These are phyloP conservation scores for Fusarium brevicatenulatum DNA, from an alignment of 2,329 filamentous ascomycete genomes.

Conservation along the genomic window DNA sequence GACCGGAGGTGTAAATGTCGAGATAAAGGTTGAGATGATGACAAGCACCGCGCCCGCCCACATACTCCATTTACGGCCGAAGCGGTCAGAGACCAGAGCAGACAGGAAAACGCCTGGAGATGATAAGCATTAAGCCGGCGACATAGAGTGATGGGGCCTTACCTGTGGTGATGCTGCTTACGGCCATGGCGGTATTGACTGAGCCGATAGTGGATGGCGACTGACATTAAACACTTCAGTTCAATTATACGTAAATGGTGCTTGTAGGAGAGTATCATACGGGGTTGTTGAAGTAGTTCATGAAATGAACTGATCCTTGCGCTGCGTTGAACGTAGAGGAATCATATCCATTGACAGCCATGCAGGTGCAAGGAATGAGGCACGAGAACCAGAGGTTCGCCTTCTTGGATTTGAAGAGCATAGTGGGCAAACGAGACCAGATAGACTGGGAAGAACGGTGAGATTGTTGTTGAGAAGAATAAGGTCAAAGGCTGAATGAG, in stretches of 20 bases:
- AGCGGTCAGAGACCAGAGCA: not conserved
- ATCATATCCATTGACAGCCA: slow-evolving; percentile 9
- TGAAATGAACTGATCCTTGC: slow-evolving; percentile 9
- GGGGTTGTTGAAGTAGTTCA: slow-evolving; percentile 10
- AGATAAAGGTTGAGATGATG: not conserved
- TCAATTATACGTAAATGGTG: not conserved
- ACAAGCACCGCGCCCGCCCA: not conserved
- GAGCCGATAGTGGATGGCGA: slow-evolving; percentile 7
- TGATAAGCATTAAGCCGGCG: not conserved
- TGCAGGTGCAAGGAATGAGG: slow-evolving; percentile 3
- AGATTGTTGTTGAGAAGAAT: not conserved
- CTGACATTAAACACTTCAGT: not conserved
- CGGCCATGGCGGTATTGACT: slow-evolving; percentile 1
- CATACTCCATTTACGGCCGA: slow-evolving; percentile 9
- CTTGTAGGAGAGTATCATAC: not conserved
- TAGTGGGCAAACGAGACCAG: not conserved
- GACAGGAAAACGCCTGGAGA: not conserved
- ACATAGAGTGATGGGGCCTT: not conserved
- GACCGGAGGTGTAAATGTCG: slow-evolving; percentile 1
- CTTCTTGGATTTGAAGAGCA: slow-evolving; percentile 7
- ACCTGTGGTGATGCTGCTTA: not conserved
- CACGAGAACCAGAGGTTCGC: slow-evolving; percentile 14
- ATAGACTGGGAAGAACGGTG: not conserved
- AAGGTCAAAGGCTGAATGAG: not conserved
- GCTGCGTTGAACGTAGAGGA: slow-evolving; percentile 8